Base-by-base conservation (phyloP, 192 early-diverging fungal genomes). In the Paraglomus brasilianum region DNA sequence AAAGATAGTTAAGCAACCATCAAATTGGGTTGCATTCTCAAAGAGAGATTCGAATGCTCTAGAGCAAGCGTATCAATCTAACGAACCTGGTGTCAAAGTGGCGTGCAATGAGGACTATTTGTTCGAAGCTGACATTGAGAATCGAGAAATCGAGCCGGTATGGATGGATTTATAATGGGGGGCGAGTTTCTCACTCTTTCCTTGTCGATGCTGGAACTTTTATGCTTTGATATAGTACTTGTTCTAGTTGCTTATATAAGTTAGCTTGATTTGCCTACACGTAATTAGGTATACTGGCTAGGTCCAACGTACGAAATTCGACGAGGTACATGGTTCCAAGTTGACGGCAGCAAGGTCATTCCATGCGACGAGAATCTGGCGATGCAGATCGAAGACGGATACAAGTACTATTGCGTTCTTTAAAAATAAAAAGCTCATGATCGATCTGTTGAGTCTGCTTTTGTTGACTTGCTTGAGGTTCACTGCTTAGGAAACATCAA, bases 361-460 rank as follows among this genome's bases (percentile, higher is more conserved):
- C 92, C 93, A 8, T 95, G 93, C 75, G 89, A 93, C 60, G 92
- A 90, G 51, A 93, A 90, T 58, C 70, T 95, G 11, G 69, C 91
- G 1, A 73, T 85, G 41, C 93, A 95, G 76, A 81, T 93, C 38
- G 92, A 95, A 79, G 82, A 86, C 45, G 93, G 93, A 36, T 93
- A 92, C 72, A 78, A 76, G 86, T 82, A 80, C 51, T n/a, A n/a
- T n/a, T n/a, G n/a, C n/a, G n/a, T n/a, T n/a, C n/a, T n/a, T n/a
- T n/a, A n/a, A n/a, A n/a, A 68, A 49, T 48, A 48, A 48, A n/a
- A 48, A n/a, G 47, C 10, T 13, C 47, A 48, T 48, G 47, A 48
- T n/a, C 47, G 47, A 48, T n/a, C n/a, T n/a, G n/a, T n/a, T n/a
- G n/a, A n/a, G n/a, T n/a, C n/a, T n/a, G n/a, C n/a, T n/a, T n/a